Conservation (phyloP, 1,284 basidiomycete genomes). For the Trametes sp. region DNA sequence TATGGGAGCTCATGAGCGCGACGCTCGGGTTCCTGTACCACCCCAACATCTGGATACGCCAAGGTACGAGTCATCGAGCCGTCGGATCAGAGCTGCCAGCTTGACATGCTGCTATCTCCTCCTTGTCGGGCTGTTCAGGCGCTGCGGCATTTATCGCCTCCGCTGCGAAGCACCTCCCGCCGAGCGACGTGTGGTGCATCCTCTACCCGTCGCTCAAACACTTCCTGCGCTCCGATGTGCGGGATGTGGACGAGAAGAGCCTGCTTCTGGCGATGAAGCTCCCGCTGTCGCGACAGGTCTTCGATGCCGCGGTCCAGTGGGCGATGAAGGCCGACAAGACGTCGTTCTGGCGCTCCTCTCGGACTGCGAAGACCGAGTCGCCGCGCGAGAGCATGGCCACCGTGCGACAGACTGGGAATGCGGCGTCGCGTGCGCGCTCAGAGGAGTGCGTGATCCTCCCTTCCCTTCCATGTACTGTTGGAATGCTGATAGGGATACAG, state of each 20-base stretch:
- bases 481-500: conserved; percentile 47
- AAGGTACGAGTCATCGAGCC: conserved; percentile 59
- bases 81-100: not conserved
- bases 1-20: conserved; percentile 93
- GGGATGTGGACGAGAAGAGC: conserved; percentile 75
- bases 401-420: conserved; percentile 58
- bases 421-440: conserved; percentile 61
- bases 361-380: conserved; percentile 64
- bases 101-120: conserved; percentile 4
- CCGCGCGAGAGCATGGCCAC: conserved; percentile 73
- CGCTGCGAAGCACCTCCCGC: conserved; percentile 79
- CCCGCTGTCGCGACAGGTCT: conserved; percentile 79
- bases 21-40: conserved; percentile 93
- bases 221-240: conserved; percentile 88
- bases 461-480: not conserved
- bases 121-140: conserved; percentile 54
- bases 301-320: conserved; percentile 90
- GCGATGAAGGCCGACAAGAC: conserved; percentile 82
- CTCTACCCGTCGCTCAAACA: conserved; percentile 91
- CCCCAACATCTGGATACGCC: conserved; percentile 96
- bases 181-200: conserved; percentile 95
- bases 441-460: conserved; percentile 68
- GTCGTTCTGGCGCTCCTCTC: conserved; percentile 75
- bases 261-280: conserved; percentile 79
- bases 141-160: conserved; percentile 89